Base-by-base conservation (phyloP, 306 rosid genomes). In the Boehmeria nivea region DNA sequence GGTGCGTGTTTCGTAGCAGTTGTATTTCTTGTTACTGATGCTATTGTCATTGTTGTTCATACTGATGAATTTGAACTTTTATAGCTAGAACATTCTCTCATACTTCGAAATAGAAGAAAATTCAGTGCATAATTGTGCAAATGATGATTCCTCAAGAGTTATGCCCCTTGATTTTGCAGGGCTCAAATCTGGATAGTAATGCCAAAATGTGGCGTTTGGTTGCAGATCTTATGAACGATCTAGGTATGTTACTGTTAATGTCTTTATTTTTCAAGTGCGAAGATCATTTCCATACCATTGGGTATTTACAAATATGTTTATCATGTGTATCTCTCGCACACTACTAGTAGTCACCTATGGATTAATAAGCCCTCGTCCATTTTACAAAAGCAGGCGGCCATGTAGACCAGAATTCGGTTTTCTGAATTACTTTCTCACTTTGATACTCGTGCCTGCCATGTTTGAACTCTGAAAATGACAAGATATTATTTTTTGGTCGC, bases 141-240 rank as follows among this genome's bases (percentile, higher is more conserved):
- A 56, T 61, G 9, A 36, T 48, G 34, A 47, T 63, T 23, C 17
- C 57, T 31, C 19, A n/a, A 54, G 59, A 46, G 33, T 65, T 65
- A 27, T 20, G 12, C 59, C 48, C 43, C n/a, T 51, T 28, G 60
- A 27, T 53, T 60, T 44, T 76, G 73, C 79, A 91, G 98, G 98
- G 98, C 52, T 87, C 96, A 36, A 82, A 87, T 71, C 96, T 91
- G 63, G 96, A 91, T 70, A 82, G 85, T 81, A 84, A 91, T 84
- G 98, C 98, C 36, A 91, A 87, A 80, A 87, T 69, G 85, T 87
- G 96, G 98, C 98, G 95, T 65, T 65, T 91, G 78, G 93, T 91
- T 61, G 96, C 98, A 56, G 98, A 91, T 80, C 76, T 91, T 57
- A 91, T 91, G 96, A 91, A 91, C 68, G 98, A 87, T 72, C 87